Evolutionary conservation across 495 filamentous ascomycete genomes (phyloP).

Genomic region (Glutinoglossum americanum): DNA sequence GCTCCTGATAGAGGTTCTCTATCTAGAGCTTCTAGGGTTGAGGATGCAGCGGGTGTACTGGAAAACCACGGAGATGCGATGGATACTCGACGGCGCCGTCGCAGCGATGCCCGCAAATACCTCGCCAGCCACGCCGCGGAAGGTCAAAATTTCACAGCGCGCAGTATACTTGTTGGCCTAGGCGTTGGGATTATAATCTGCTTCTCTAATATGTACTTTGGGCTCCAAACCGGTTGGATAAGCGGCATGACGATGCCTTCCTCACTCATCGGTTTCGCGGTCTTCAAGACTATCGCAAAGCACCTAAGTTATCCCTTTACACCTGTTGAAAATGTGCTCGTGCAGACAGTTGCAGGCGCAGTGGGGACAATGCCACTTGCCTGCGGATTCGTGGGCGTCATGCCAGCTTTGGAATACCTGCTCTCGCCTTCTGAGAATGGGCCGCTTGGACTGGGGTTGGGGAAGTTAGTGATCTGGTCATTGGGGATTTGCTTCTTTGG

Average conservation of each 20-base stretch:
- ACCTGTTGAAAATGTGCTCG: conserved; percentile 90
- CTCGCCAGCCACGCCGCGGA: conserved; percentile 16
- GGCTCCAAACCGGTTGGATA: conserved; percentile 89
- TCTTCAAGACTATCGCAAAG: conserved; percentile 62
- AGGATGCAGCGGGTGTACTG: not conserved
- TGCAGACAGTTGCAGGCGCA: conserved; percentile 86
- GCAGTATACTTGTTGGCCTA: conserved; percentile 61
- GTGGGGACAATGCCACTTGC: conserved; percentile 95
- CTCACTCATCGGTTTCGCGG: conserved; percentile 83
- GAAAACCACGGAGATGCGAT: not conserved
- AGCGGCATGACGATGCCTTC: conserved; percentile 80
- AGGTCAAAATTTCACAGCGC: conserved; percentile 52
- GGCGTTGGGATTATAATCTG: conserved; percentile 73
- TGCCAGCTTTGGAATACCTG: conserved; percentile 79
- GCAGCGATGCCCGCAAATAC: conserved; percentile 17
- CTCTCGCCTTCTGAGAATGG: conserved; percentile 55
- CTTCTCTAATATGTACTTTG: conserved; percentile 96
- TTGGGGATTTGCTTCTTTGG: conserved; percentile 87
- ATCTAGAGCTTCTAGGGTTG: not conserved
- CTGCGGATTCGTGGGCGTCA: conserved; percentile 84
- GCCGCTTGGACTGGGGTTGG: conserved; percentile 45
- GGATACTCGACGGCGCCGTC: conserved; percentile 5
- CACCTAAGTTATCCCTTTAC: conserved; percentile 60
- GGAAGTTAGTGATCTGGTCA: conserved; percentile 71
- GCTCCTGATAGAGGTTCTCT: conserved; percentile 17